A percentile compares a stretch with the other conserved stretches of the same genome.
These are phyloP conservation scores for Raddia distichophylla DNA, from an alignment of 176 grass and related monocot genomes.

Conservation along the genomic window DNA sequence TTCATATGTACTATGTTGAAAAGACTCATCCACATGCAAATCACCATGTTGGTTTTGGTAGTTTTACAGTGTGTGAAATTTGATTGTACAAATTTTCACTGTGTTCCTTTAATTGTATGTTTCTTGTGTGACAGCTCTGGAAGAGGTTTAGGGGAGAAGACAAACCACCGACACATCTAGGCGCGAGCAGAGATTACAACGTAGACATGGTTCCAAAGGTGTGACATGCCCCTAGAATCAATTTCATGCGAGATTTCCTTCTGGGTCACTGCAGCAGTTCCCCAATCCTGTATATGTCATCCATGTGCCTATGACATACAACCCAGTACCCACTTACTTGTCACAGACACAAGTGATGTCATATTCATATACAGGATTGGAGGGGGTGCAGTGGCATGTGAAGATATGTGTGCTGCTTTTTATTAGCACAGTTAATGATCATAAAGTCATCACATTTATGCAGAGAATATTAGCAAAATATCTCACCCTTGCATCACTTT, in stretches of 20 bases:
- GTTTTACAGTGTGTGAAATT: neutral
- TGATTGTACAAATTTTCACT: neutral
- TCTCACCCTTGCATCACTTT: neutral
- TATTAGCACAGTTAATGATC: neutral
- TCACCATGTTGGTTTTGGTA: neutral
- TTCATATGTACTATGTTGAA: neutral
- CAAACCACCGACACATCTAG: conserved; percentile 66
- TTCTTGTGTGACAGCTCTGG: conserved; percentile 61
- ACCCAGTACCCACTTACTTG: too few relatives aligned
- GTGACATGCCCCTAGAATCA: neutral
- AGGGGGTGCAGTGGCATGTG: too few relatives aligned
- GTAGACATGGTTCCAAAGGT: conserved; percentile 93
- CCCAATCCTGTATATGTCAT: too few relatives aligned
- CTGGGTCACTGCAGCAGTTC: too few relatives aligned
- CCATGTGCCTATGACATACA: too few relatives aligned
- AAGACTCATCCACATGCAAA: neutral
- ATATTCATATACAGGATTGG: too few relatives aligned
- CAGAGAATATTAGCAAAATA: neutral
- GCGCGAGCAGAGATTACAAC: conserved; percentile 81
- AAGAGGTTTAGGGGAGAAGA: conserved; percentile 80
- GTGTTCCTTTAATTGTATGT: neutral
- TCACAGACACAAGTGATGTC: too few relatives aligned
- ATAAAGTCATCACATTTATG: neutral
- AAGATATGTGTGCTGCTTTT: neutral
- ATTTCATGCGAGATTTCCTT: neutral